Conservation (phyloP, 345 rosid genomes). For the Heritiera fomes region DNA sequence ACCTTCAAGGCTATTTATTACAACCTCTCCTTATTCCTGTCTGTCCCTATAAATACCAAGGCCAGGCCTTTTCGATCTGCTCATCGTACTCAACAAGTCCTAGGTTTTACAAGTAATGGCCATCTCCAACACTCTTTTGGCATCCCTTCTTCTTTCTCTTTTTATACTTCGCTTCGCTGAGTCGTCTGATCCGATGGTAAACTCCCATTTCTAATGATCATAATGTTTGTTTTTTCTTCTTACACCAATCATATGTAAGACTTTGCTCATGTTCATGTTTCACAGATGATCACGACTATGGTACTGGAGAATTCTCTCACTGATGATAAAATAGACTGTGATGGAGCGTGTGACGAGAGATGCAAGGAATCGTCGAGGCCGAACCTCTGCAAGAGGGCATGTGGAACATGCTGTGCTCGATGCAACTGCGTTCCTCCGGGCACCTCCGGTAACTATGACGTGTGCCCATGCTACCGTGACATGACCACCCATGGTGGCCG, state of each 20-base stretch:
- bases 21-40: too few species aligned
- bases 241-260: background rate
- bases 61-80: background rate
- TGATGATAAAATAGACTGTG: constrained; percentile 45
- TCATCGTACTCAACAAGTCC: background rate
- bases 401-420: constrained; percentile 68
- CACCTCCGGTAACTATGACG: constrained; percentile 61
- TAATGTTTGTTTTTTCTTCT: background rate
- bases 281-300: constrained; percentile 5
- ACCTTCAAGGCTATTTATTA: background rate
- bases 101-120: constrained; percentile 39
- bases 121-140: constrained; percentile 37
- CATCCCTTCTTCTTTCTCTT: constrained; percentile 53
- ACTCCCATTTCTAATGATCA: background rate
- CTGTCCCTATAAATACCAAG: constrained; percentile 9
- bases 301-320: background rate
- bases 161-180: constrained; percentile 41
- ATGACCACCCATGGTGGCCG: constrained; percentile 75
- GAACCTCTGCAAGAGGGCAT: constrained; percentile 61
- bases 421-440: constrained; percentile 90
- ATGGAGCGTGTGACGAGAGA: constrained; percentile 55
- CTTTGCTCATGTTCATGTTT: background rate
- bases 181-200: background rate
- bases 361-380: constrained; percentile 65
- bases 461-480: constrained; percentile 63